These are phyloP conservation scores for Dictyostelium intermedium DNA, from an alignment of 78 protist genomes.

Conservation along the genomic window DNA sequence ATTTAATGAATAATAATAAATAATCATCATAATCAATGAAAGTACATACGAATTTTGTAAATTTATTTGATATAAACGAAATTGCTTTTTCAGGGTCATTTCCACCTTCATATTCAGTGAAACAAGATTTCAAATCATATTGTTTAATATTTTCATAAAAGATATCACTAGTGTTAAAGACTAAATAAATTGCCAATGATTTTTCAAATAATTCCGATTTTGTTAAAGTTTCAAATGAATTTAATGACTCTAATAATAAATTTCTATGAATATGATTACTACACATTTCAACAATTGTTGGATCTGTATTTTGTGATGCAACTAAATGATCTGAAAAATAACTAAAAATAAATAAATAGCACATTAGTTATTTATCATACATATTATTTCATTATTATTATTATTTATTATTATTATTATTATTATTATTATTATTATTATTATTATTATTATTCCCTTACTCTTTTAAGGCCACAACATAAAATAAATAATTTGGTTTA, in stretches of 20 bases:
- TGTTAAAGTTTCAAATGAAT: constrained; percentile 9
- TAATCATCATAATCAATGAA: too few species aligned
- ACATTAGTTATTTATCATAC: too few species aligned
- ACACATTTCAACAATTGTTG: constrained; percentile 1
- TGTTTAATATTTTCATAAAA: constrained; percentile 18
- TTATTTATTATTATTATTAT: too few species aligned
- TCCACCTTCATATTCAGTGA: constrained; percentile 31
- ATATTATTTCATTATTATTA: too few species aligned
- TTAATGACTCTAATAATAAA: constrained; percentile 19
- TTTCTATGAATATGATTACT: constrained; percentile 30
- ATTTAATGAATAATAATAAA: background rate
- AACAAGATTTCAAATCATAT: constrained; percentile 29
- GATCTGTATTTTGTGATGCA: background rate
- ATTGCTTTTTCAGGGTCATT: constrained; percentile 5
- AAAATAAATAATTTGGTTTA: constrained; percentile 49
- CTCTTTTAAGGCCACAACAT: constrained; percentile 74
- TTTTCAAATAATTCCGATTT: constrained; percentile 29
- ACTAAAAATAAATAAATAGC: background rate
- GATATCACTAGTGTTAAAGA: constrained; percentile 37
- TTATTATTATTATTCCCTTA: background rate
- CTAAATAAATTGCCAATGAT: background rate
- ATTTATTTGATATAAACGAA: constrained; percentile 21
- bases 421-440: too few species aligned
- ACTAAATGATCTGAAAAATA: constrained; percentile 8
- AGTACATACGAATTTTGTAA: constrained; percentile 40